These are phyloP conservation scores for Suillus subaureus DNA, from an alignment of 768 basidiomycete species.

Conservation along the genomic window DNA sequence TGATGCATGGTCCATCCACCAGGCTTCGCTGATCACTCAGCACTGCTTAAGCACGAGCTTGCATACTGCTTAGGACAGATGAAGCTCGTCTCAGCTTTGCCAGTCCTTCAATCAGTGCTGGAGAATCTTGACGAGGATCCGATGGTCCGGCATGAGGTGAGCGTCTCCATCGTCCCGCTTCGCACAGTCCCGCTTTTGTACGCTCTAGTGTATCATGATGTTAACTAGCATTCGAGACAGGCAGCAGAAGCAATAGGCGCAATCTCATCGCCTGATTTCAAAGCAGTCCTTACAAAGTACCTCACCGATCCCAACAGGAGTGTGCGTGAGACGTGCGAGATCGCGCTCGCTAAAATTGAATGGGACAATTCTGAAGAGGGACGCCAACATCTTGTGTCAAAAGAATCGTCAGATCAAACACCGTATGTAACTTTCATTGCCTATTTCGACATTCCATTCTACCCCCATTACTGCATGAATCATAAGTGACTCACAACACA, in stretches of 20 bases:
- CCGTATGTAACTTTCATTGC: conserved; percentile 36
- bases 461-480: not conserved
- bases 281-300: conserved; percentile 73
- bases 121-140: conserved; percentile 73
- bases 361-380: conserved; percentile 87
- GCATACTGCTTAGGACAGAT: conserved; percentile 98
- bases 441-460: not conserved
- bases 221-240: conserved; percentile 40
- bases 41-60: conserved; percentile 93
- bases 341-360: conserved; percentile 92
- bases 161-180: conserved; percentile 19
- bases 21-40: conserved; percentile 88
- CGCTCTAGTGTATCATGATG: not conserved
- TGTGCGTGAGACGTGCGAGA: conserved; percentile 95
- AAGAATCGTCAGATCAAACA: conserved; percentile 32
- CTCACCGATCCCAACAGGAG: conserved; percentile 68
- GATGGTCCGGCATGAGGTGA: conserved; percentile 97
- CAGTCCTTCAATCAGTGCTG: conserved; percentile 77
- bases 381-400: conserved; percentile 41
- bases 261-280: conserved; percentile 67
- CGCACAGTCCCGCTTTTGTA: not conserved
- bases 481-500: conserved; percentile 1
- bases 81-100: conserved; percentile 69
- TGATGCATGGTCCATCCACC: conserved; percentile 9
- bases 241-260: conserved; percentile 99